Evolutionary conservation across 768 basidiomycete species (phyloP), one percentile per base, ranked within the genome.

Genomic region (Sutorius australiensis): DNA sequence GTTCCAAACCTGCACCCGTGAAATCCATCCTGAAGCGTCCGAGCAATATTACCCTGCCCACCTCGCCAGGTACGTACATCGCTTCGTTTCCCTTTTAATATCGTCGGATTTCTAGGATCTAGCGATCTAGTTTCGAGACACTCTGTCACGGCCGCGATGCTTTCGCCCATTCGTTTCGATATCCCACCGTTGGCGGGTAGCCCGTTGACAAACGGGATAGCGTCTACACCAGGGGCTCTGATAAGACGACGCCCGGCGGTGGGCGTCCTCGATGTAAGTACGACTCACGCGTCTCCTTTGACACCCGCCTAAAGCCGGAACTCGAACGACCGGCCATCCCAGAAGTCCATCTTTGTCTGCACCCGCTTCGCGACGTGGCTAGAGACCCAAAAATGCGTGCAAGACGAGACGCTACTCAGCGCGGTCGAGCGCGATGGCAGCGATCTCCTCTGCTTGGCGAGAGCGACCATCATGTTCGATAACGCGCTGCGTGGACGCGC

Each of bases 381-480:
- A 1, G 61, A 63, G 30, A 50, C 7, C 5, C 55, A 62, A 5
- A 50, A 0, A 0, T 54, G n/a, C 43, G 51, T 54, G 43, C 27
- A 47, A 0, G 45, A 34, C 11, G 54, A 37, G 0, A 13, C 10
- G 17, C 36, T 66, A 2, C 6, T 45, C 6, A 28, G 37, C 5
- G 61, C 67, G 9, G n/a, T 68, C 47, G 64, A 66, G 36, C 64
- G 65, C 0, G 65, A 66, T 10, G 64, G 59, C 0, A 21, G 31
- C 1, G 32, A 31, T 9, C 46, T 67, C 17, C 53, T 68, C 24
- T 42, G 47, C 24, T 13, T 66, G 24, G 67, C 62, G 11, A 53
- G 21, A 7, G 54, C 53, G 44, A 44, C 50, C n/a, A 30, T 64
- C 49, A 38, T 16, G 51, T 61, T 69, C 21, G 54, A 68, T 48